A percentile compares a stretch with the other conserved stretches of the same genome.
Evolutionary conservation across 805 yeast genomes (phyloP).

Genomic region (Candida peoriensis): DNA sequence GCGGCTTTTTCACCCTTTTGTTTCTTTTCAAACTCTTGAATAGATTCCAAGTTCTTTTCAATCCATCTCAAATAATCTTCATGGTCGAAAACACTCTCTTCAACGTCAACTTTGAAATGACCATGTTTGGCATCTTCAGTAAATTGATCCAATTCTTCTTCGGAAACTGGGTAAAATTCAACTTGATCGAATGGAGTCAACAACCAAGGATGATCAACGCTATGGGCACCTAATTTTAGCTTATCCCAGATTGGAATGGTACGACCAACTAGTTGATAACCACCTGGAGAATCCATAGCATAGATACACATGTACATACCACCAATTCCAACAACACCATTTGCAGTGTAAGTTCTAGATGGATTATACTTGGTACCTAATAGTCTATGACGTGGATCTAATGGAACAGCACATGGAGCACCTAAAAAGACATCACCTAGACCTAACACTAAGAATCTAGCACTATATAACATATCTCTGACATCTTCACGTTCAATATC

Average conservation of each 20-base stretch:
- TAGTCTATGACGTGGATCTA: slow-evolving; percentile 92
- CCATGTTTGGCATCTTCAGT: slow-evolving; percentile 79
- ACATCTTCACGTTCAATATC: slow-evolving; percentile 74
- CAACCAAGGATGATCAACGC: slow-evolving; percentile 76
- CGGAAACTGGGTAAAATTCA: slow-evolving; percentile 88
- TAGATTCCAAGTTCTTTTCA: slow-evolving; percentile 64
- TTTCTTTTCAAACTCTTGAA: slow-evolving; percentile 56
- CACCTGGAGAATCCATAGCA: slow-evolving; percentile 95
- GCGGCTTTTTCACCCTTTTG: slow-evolving; percentile 81
- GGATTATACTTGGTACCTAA: slow-evolving; percentile 95
- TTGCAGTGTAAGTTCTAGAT: slow-evolving; percentile 91
- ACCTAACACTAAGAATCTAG: slow-evolving; percentile 88
- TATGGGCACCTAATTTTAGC: slow-evolving; percentile 66
- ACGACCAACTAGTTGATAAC: slow-evolving; percentile 93
- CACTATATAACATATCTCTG: slow-evolving; percentile 79
- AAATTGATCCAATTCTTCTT: slow-evolving; percentile 68
- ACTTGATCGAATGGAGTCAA: slow-evolving; percentile 90
- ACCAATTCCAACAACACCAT: slow-evolving; percentile 97
- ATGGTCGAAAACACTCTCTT: slow-evolving; percentile 79
- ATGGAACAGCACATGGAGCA: slow-evolving; percentile 97
- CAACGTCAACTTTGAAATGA: slow-evolving; percentile 65
- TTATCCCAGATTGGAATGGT: slow-evolving; percentile 98
- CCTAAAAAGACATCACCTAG: slow-evolving; percentile 97
- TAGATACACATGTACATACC: slow-evolving; percentile 99
- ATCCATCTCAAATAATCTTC: slow-evolving; percentile 75